A percentile compares a stretch with the other conserved stretches of the same genome.
These are phyloP conservation scores for Xylaria intraflava DNA, from an alignment of 495 filamentous ascomycete genomes.

Conservation along the genomic window DNA sequence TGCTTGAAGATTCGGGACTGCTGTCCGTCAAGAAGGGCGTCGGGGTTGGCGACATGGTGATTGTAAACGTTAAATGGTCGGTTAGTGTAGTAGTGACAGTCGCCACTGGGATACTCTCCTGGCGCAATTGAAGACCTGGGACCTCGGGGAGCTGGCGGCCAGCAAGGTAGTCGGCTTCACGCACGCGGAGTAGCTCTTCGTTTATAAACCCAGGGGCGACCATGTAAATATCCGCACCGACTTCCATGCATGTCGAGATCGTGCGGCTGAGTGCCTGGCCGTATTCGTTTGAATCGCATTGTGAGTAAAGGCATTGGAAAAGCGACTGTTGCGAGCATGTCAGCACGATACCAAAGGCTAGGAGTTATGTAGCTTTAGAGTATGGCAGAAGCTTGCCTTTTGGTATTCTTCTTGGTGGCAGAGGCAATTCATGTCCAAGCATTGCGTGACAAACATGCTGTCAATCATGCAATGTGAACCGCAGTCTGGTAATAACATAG, in stretches of 20 bases:
- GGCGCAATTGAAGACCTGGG: conserved; percentile 21
- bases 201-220: conserved; percentile 20
- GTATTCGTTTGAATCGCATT: conserved; percentile 23
- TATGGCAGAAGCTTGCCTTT: conserved; percentile 3
- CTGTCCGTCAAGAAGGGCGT: conserved; percentile 12
- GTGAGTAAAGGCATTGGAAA: conserved; percentile 26
- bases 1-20: conserved; percentile 12
- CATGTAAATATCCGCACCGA: conserved; percentile 27
- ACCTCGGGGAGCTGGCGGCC: conserved; percentile 23
- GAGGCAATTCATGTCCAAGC: conserved; percentile 23
- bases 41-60: conserved; percentile 5
- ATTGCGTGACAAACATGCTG: conserved; percentile 28
- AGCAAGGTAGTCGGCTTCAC: conserved; percentile 31
- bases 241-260: conserved; percentile 21
- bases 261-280: conserved; percentile 22
- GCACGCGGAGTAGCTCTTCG: conserved; percentile 24
- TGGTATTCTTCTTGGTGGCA: conserved; percentile 27
- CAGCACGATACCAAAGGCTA: background rate
- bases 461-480: conserved; percentile 23
- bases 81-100: conserved; percentile 20
- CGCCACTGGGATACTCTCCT: conserved; percentile 15
- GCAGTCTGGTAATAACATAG: conserved; percentile 7
- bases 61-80: conserved; percentile 16
- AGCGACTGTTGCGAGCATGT: conserved; percentile 12
- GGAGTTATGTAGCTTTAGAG: too few species aligned